phyloP scores from a whole-genome alignment of 306 rosid species.

The Sesbania bispinosa region DNA sequence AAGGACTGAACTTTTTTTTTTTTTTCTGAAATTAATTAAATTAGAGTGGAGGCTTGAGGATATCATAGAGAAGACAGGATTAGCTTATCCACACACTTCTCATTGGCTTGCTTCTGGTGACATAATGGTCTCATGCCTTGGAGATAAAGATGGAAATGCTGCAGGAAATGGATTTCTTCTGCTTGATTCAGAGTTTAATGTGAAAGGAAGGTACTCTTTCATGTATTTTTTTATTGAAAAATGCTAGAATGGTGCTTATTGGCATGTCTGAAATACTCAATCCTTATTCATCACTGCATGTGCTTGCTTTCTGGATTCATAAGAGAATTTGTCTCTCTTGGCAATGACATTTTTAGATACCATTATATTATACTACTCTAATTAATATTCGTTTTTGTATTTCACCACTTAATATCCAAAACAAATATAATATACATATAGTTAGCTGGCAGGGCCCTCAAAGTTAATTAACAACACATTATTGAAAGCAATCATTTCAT shows the following conservation, averaged over 20 bases:
- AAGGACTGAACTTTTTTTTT: not conserved
- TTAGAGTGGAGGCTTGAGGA: slow-evolving; percentile 68
- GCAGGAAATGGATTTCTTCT: slow-evolving; percentile 89
- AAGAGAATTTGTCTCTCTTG: no score
- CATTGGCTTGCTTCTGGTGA: slow-evolving; percentile 99
- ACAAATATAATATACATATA: no score
- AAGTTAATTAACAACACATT: no score
- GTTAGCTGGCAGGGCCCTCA: no score
- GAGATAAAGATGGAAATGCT: slow-evolving; percentile 91
- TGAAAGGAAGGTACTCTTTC: slow-evolving; percentile 78
- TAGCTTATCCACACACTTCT: slow-evolving; percentile 93
- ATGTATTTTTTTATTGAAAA: slow-evolving; percentile 12
- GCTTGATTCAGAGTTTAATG: slow-evolving; percentile 88
- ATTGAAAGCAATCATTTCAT: no score
- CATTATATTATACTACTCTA: no score
- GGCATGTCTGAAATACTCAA: not conserved
- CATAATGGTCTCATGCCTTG: slow-evolving; percentile 79
- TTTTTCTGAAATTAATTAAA: not conserved
- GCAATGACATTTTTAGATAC: no score
- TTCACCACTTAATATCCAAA: no score
- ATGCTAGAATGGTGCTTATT: not conserved
- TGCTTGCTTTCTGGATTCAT: not conserved
- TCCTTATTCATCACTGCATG: not conserved
- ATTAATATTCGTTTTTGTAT: no score
- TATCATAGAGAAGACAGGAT: slow-evolving; percentile 67